phyloP scores from a whole-genome alignment of 2,329 filamentous ascomycete genomes.

The Hypoxylon sp. region DNA sequence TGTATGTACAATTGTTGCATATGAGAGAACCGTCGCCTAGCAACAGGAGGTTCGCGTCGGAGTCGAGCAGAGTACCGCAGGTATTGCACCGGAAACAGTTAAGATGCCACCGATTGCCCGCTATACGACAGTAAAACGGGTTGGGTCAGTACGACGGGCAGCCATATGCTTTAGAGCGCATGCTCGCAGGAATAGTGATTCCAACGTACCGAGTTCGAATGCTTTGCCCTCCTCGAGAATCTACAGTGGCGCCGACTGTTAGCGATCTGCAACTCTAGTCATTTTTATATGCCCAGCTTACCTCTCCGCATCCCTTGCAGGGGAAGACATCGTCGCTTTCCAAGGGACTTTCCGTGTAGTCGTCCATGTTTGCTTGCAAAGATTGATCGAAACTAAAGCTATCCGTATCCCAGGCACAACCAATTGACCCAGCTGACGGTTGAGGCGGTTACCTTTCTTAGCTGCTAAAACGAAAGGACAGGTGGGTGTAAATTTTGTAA shows the following conservation, averaged over 20 bases:
- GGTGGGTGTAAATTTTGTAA: slow-evolving; percentile 19
- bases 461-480: slow-evolving; percentile 3
- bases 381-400: slow-evolving; percentile 22
- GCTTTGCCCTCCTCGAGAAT: slow-evolving; percentile 98
- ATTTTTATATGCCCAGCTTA: slow-evolving; percentile 54
- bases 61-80: slow-evolving; percentile 94
- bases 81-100: slow-evolving; percentile 98
- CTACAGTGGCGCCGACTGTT: slow-evolving; percentile 56
- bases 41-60: slow-evolving; percentile 94
- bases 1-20: slow-evolving; percentile 99
- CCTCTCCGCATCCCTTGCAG: slow-evolving; percentile 93
- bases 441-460: not conserved
- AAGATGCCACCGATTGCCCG: slow-evolving; percentile 97
- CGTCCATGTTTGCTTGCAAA: slow-evolving; percentile 58
- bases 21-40: slow-evolving; percentile 97
- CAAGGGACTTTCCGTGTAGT: slow-evolving; percentile 70
- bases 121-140: slow-evolving; percentile 56
- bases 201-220: slow-evolving; percentile 84
- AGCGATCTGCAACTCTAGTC: slow-evolving; percentile 13
- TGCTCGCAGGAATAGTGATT: not conserved
- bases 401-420: slow-evolving; percentile 14
- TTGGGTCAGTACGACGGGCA: slow-evolving; percentile 10
- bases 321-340: slow-evolving; percentile 85
- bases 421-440: slow-evolving; percentile 5
- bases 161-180: not conserved